A percentile compares a stretch with the other conserved stretches of the same genome.
Conservation (phyloP, 805 yeast genomes). For the Kuraishia cidri region DNA sequence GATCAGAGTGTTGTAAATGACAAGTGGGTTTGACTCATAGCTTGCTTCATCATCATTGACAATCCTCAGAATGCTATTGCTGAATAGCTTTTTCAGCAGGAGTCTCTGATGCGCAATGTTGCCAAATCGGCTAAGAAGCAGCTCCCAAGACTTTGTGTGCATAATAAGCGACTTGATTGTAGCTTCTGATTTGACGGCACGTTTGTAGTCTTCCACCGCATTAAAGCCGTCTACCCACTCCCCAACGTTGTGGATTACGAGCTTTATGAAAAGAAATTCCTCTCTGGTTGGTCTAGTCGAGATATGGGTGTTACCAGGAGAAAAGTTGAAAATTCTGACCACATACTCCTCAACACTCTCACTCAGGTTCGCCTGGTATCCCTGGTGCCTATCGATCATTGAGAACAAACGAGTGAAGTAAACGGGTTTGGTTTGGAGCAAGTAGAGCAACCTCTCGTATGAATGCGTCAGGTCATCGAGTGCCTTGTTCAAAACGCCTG, state of each 20-base stretch:
- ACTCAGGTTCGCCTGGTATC: slow-evolving; percentile 11
- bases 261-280: slow-evolving; percentile 54
- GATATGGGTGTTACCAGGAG: slow-evolving; percentile 7
- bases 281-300: slow-evolving; percentile 45
- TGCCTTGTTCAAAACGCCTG: slow-evolving; percentile 21
- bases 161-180: slow-evolving; percentile 4
- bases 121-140: slow-evolving; percentile 30
- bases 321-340: slow-evolving; percentile 20
- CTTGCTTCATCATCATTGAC: slow-evolving; percentile 42
- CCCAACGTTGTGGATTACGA: slow-evolving; percentile 39
- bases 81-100: slow-evolving; percentile 28
- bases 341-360: slow-evolving; percentile 25
- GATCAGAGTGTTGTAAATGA: slow-evolving; percentile 35
- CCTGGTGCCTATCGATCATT: slow-evolving; percentile 13
- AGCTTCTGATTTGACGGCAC: slow-evolving; percentile 11
- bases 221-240: slow-evolving; percentile 23
- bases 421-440: slow-evolving; percentile 74
- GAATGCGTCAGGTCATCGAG: slow-evolving; percentile 47
- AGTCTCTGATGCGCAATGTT: slow-evolving; percentile 40
- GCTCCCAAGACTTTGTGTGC: slow-evolving; percentile 30
- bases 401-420: slow-evolving; percentile 55
- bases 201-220: slow-evolving; percentile 11
- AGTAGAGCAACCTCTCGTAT: slow-evolving; percentile 71
- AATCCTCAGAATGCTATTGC: slow-evolving; percentile 26
- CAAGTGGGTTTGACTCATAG: slow-evolving; percentile 75